A percentile compares a stretch with the other conserved stretches of the same genome.
Conservation (phyloP, 2,329 filamentous ascomycete genomes). For the Periglandula ipomoeae region DNA sequence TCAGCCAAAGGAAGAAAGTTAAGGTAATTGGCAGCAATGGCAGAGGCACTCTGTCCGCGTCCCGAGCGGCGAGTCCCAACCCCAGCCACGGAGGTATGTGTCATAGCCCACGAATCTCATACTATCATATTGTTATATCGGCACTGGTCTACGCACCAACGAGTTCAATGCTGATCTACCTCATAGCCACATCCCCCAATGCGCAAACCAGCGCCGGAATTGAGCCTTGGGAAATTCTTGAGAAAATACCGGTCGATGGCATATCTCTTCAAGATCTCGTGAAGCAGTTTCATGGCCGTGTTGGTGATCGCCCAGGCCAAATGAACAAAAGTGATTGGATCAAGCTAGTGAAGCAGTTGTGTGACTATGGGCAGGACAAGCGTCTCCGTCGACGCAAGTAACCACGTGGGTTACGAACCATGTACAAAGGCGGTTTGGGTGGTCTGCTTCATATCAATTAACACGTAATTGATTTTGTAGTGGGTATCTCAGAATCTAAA, state of each 20-base stretch:
- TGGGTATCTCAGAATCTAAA: constrained; percentile 1
- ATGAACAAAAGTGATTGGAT: constrained; percentile 50
- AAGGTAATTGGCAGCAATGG: constrained; percentile 40
- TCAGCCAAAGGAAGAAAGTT: constrained; percentile 42
- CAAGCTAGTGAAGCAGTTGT: constrained; percentile 46
- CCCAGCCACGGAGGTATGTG: constrained; percentile 31
- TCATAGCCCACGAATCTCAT: not conserved
- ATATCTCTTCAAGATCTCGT: constrained; percentile 47
- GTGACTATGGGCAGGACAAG: constrained; percentile 46
- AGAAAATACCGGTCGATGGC: constrained; percentile 43
- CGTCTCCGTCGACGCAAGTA: constrained; percentile 33
- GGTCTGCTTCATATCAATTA: not conserved
- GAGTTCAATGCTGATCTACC: not conserved
- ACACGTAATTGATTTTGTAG: not conserved
- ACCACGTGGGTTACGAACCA: not conserved
- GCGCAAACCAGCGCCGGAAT: constrained; percentile 28
- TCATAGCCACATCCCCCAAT: constrained; percentile 22
- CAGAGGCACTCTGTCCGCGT: constrained; percentile 46
- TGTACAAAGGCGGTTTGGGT: not conserved
- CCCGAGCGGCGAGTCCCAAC: constrained; percentile 52
- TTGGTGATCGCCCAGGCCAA: constrained; percentile 41
- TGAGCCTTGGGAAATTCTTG: constrained; percentile 44
- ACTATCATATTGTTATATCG: not conserved
- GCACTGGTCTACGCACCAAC: not conserved
- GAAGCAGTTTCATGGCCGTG: constrained; percentile 42